phyloP scores from a whole-genome alignment of 306 rosid species.

The Chamaecrista fasciculata region DNA sequence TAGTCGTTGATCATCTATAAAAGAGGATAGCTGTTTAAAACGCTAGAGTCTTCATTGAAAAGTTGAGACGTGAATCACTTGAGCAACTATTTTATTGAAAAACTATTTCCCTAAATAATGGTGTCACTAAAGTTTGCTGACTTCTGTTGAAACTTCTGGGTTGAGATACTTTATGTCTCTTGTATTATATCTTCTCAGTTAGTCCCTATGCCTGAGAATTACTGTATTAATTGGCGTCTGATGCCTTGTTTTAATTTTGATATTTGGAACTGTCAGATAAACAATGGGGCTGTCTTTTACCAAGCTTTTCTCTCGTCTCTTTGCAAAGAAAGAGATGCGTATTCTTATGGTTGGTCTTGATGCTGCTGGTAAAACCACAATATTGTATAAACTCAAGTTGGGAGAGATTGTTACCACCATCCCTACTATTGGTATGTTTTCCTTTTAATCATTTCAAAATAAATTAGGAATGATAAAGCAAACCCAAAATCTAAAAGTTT shows the following conservation, averaged over 20 bases:
- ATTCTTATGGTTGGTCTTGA: conserved; percentile 63
- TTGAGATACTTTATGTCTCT: background rate
- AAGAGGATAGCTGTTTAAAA: background rate
- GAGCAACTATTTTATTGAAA: background rate
- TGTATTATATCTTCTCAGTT: background rate
- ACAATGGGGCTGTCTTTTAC: conserved; percentile 48
- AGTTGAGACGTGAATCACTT: background rate
- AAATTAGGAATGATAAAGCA: background rate
- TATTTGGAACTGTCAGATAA: conserved; percentile 24
- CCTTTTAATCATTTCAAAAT: background rate
- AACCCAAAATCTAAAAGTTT: background rate
- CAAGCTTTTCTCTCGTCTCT: conserved; percentile 45
- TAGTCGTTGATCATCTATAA: background rate
- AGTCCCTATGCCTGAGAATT: background rate
- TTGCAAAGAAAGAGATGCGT: conserved; percentile 54
- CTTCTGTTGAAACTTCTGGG: background rate
- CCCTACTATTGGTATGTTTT: conserved; percentile 47
- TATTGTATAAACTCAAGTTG: conserved; percentile 53
- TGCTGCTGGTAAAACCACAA: conserved; percentile 56
- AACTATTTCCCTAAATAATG: background rate
- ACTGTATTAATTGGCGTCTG: background rate
- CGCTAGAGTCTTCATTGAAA: background rate
- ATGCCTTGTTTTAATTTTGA: background rate
- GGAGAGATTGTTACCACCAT: conserved; percentile 59
- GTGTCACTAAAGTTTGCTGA: background rate